These are phyloP conservation scores for Phanerochaete carnosa DNA, from an alignment of 768 basidiomycete species.

Conservation along the genomic window DNA sequence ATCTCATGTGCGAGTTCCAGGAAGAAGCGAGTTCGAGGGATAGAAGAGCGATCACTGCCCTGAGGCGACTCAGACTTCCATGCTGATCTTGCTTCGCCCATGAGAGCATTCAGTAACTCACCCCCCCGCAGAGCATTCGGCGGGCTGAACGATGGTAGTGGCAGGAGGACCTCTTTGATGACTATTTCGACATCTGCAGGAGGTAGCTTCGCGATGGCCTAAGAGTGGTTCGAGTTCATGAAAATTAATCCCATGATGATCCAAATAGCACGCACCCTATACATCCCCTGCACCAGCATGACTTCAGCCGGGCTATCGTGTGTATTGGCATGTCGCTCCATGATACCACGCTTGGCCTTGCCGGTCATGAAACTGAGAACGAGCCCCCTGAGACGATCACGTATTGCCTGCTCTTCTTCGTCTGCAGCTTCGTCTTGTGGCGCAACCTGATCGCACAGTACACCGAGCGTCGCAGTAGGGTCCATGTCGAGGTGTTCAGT, in stretches of 20 bases:
- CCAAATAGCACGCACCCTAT: slow-evolving; percentile 38
- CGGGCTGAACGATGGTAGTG: slow-evolving; percentile 42
- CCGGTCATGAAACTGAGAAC: slow-evolving; percentile 58
- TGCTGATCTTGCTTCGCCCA: slow-evolving; percentile 32
- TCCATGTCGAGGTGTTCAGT: slow-evolving; percentile 64
- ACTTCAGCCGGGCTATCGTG: slow-evolving; percentile 44
- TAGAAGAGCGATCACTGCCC: slow-evolving; percentile 25
- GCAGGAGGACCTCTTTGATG: slow-evolving; percentile 50
- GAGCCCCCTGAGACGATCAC: slow-evolving; percentile 53
- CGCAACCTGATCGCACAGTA: slow-evolving; percentile 65
- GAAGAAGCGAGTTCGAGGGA: slow-evolving; percentile 39
- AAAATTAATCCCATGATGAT: neutral
- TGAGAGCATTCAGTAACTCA: slow-evolving; percentile 37
- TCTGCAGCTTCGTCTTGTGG: slow-evolving; percentile 48
- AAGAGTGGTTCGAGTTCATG: slow-evolving; percentile 1
- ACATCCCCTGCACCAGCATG: slow-evolving; percentile 43
- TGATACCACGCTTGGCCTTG: slow-evolving; percentile 46
- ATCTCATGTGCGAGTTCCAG: slow-evolving; percentile 45
- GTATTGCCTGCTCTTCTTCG: slow-evolving; percentile 54
- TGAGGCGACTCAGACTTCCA: slow-evolving; percentile 29
- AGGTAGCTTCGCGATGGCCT: slow-evolving; percentile 51
- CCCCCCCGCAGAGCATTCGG: slow-evolving; percentile 32
- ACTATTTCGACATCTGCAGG: slow-evolving; percentile 41
- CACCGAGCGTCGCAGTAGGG: slow-evolving; percentile 54
- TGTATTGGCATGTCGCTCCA: slow-evolving; percentile 40